Conservation (phyloP, 2,329 filamentous ascomycete genomes). For the Neonectria ditissima region DNA sequence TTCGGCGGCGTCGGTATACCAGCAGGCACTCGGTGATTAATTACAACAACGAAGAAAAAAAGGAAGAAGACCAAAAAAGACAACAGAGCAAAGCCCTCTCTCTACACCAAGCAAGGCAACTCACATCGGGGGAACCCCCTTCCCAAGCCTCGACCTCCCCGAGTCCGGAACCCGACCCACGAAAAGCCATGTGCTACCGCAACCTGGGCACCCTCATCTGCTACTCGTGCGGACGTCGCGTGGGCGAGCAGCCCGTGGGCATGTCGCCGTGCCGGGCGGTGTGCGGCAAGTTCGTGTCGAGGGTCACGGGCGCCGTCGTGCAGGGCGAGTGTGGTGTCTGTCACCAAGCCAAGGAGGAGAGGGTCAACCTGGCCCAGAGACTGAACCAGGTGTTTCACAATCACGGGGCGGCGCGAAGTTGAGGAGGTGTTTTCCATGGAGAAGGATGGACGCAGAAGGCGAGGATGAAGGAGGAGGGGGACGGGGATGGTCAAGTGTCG, state of each 20-base stretch:
- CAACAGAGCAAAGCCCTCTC: not conserved
- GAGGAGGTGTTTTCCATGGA: constrained; percentile 6
- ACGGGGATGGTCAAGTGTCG: not conserved
- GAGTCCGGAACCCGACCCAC: not conserved
- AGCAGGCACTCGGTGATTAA: not conserved
- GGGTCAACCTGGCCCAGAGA: constrained; percentile 34
- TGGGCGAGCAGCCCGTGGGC: constrained; percentile 41
- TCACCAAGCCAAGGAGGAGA: constrained; percentile 36
- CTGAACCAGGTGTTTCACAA: constrained; percentile 43
- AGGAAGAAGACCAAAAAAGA: not conserved
- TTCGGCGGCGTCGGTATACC: not conserved
- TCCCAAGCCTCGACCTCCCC: not conserved
- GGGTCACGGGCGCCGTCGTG: constrained; percentile 39
- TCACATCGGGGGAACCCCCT: not conserved
- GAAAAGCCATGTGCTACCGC: constrained; percentile 39
- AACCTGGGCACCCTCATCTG: constrained; percentile 42
- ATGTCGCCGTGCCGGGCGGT: constrained; percentile 39
- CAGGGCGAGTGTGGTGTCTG: constrained; percentile 44
- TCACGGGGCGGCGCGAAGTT: constrained; percentile 18
- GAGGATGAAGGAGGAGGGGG: not conserved
- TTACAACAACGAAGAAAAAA: not conserved
- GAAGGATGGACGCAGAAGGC: not conserved
- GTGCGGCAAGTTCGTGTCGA: constrained; percentile 46
- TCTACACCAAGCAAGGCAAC: not conserved
- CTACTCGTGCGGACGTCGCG: constrained; percentile 37